Conservation (phyloP, 495 filamentous ascomycete genomes). For the Penicillium angulare region DNA sequence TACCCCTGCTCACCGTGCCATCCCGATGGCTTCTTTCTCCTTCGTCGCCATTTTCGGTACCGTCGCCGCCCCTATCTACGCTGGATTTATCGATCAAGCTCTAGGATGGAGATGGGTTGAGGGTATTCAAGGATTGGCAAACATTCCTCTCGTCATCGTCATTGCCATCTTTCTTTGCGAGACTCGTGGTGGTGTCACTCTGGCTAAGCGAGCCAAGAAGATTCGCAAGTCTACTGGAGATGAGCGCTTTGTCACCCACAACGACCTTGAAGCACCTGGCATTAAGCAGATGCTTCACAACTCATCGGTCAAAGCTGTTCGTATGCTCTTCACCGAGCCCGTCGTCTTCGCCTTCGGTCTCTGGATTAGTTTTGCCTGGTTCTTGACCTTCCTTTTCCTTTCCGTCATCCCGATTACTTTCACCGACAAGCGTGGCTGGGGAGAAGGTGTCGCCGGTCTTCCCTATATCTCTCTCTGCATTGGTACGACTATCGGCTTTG, state of each 20-base stretch:
- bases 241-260: conserved; percentile 64
- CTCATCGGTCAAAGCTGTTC: conserved; percentile 54
- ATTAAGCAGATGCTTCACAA: conserved; percentile 40
- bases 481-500: conserved; percentile 65
- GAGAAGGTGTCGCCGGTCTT: conserved; percentile 62
- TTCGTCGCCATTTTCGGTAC: conserved; percentile 74
- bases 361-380: conserved; percentile 74
- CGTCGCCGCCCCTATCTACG: conserved; percentile 67
- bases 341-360: conserved; percentile 72
- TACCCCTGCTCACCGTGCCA: conserved; percentile 68
- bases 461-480: conserved; percentile 71
- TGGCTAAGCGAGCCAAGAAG: conserved; percentile 56
- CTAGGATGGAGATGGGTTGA: conserved; percentile 80
- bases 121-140: conserved; percentile 72
- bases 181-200: conserved; percentile 64
- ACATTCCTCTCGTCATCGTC: conserved; percentile 56
- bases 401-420: conserved; percentile 71
- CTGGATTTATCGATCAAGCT: conserved; percentile 67
- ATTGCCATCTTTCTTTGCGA: conserved; percentile 61
- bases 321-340: conserved; percentile 69
- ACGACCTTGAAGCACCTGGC: conserved; percentile 50
- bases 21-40: conserved; percentile 77
- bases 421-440: conserved; percentile 65
- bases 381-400: conserved; percentile 75
- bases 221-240: conserved; percentile 58